Evolutionary conservation across 139 green algal species (phyloP).

Genomic region (Ettlia oleoabundans): DNA sequence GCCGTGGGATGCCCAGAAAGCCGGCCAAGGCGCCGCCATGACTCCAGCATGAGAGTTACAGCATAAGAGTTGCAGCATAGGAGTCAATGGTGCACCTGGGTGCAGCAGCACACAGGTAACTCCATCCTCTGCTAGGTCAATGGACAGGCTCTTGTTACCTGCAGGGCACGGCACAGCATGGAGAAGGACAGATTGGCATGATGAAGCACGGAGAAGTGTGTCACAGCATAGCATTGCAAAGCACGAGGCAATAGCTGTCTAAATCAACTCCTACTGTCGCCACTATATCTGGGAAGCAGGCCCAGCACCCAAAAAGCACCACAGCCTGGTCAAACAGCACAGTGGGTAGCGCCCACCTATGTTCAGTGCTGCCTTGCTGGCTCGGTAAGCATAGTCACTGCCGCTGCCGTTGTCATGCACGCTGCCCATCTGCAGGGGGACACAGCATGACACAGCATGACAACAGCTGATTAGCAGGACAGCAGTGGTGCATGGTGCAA

Average conservation of each 20-base stretch:
- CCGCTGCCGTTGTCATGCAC: slow-evolving; percentile 45
- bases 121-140: slow-evolving; percentile 61
- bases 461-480: background rate
- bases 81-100: slow-evolving; percentile 43
- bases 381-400: slow-evolving; percentile 62
- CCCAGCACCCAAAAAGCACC: too few relatives aligned
- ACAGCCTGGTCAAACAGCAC: background rate
- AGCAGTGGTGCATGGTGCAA: background rate
- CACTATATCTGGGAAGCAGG: too few relatives aligned
- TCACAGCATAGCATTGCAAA: too few relatives aligned
- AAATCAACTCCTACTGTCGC: too few relatives aligned
- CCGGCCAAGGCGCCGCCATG: too few relatives aligned
- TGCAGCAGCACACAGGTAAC: slow-evolving; percentile 69
- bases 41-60: too few relatives aligned
- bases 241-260: too few relatives aligned
- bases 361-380: slow-evolving; percentile 80
- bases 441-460: background rate
- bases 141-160: slow-evolving; percentile 69
- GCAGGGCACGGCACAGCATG: slow-evolving; percentile 7
- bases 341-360: slow-evolving; percentile 26
- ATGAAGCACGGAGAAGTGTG: background rate
- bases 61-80: background rate
- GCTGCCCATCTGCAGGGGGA: slow-evolving; percentile 28
- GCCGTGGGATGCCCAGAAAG: too few relatives aligned
- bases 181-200: too few relatives aligned